These are phyloP conservation scores for Chlamydomonas asymmetrica DNA, from an alignment of 139 green algal species.

Conservation along the genomic window DNA sequence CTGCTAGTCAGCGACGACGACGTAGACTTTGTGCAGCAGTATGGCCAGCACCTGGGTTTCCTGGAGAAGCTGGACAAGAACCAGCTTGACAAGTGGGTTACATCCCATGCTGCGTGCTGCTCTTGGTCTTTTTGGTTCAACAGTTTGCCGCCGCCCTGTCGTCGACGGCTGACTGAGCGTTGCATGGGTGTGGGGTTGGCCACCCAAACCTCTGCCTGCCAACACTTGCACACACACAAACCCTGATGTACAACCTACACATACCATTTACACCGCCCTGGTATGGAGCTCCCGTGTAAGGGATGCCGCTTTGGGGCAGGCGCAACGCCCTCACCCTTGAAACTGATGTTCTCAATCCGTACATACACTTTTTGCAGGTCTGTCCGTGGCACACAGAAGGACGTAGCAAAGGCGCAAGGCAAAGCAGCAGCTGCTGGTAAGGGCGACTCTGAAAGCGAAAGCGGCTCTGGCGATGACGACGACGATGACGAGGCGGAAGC, in stretches of 20 bases:
- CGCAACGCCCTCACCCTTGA: neutral
- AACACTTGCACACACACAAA: neutral
- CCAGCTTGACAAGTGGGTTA: slow-evolving; percentile 43
- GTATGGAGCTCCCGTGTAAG: neutral
- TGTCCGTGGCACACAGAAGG: slow-evolving; percentile 16
- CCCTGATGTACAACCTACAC: slow-evolving; percentile 7
- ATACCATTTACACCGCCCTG: neutral
- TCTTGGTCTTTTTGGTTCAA: no score
- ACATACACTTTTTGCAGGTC: slow-evolving; percentile 1
- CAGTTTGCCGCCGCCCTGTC: no score
- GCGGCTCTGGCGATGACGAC: slow-evolving; percentile 1
- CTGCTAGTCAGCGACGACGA: slow-evolving; percentile 61
- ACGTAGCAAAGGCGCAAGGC: slow-evolving; percentile 2
- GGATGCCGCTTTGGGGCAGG: neutral
- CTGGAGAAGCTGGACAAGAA: slow-evolving; percentile 41
- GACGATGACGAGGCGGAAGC: slow-evolving; percentile 9
- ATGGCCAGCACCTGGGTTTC: slow-evolving; percentile 45
- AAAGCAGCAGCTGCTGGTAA: neutral
- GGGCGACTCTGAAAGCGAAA: neutral
- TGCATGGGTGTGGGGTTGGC: neutral
- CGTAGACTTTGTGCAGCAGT: slow-evolving; percentile 59
- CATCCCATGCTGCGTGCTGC: neutral
- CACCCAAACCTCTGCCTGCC: neutral
- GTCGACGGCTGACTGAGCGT: no score
- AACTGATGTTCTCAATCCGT: neutral